These are phyloP conservation scores for Ustilago shanxiensis DNA, from an alignment of 1,284 basidiomycete genomes.

Conservation along the genomic window DNA sequence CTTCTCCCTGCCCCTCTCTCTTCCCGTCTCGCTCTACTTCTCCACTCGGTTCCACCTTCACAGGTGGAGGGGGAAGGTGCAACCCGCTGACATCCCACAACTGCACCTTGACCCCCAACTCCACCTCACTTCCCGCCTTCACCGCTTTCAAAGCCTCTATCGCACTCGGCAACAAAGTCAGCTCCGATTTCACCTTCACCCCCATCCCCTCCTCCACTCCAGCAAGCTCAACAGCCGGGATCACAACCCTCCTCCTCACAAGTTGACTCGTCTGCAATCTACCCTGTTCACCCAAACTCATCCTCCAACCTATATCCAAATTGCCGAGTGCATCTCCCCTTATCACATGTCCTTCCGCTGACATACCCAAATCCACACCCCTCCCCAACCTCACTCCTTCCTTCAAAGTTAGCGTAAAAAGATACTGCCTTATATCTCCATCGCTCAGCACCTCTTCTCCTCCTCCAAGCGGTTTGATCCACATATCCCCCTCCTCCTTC, in stretches of 20 bases:
- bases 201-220: neutral
- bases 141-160: conserved; percentile 13
- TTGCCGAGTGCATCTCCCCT: conserved; percentile 49
- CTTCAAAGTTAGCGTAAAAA: conserved; percentile 51
- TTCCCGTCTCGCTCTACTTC: neutral
- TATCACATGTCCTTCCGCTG: conserved; percentile 17
- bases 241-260: conserved; percentile 16
- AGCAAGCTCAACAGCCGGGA: conserved; percentile 2
- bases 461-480: conserved; percentile 13
- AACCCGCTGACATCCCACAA: conserved; percentile 12
- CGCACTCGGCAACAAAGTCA: conserved; percentile 8
- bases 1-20: neutral
- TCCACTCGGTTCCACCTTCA: neutral
- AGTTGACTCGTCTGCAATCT: conserved; percentile 50
- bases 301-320: conserved; percentile 66
- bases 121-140: neutral
- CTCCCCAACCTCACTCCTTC: neutral
- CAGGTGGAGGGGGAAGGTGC: neutral
- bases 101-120: conserved; percentile 11
- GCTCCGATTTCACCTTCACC: conserved; percentile 7
- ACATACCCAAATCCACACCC: conserved; percentile 18
- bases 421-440: conserved; percentile 63
- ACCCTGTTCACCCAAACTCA: conserved; percentile 60
- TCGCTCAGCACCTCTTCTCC: conserved; percentile 46
- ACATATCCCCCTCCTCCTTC: conserved; percentile 25